A percentile compares a stretch with the other conserved stretches of the same genome.
Evolutionary conservation across 129 eudicot genomes (phyloP).

Genomic region (carrot (Daucus carota)): DH1_v3.0 NC_030382.2:58823001-58823500

Average conservation of each 20-base stretch:
- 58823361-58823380: neutral
- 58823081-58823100: neutral
- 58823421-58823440: neutral
- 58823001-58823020: neutral
- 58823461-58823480: neutral
- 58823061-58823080: neutral
- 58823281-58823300: neutral
- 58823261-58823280: too few relatives aligned
- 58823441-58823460: neutral
- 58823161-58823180: neutral
- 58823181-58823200: neutral
- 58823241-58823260: neutral
- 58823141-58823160: neutral
- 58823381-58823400: neutral
- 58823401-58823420: neutral
- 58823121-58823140: neutral
- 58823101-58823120: neutral
- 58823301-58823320: neutral
- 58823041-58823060: neutral
- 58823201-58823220: too few relatives aligned
- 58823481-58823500: neutral
- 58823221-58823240: neutral
- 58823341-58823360: neutral
- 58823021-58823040: neutral
- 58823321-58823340: neutral